These are phyloP conservation scores for Lecanicillium sp. DNA, from an alignment of 2,329 filamentous ascomycete genomes.

Conservation along the genomic window DNA sequence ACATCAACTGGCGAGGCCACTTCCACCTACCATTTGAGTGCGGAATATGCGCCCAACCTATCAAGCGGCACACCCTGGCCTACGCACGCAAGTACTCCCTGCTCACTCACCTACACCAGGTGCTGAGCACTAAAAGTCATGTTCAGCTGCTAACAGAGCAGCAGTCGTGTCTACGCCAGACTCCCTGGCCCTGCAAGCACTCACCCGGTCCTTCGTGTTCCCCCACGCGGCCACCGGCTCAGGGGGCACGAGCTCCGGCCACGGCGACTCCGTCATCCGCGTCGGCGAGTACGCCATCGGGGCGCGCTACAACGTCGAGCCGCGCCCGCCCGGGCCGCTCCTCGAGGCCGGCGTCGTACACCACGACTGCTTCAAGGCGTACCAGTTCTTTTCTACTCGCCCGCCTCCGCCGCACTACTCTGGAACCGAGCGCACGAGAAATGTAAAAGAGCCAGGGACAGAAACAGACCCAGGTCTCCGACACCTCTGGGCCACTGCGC, in stretches of 20 bases:
- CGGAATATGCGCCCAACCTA: not conserved
- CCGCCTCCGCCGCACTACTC: not conserved
- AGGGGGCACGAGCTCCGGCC: not conserved
- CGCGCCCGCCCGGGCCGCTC: not conserved
- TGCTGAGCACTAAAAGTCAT: too few species aligned
- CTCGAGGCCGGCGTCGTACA: not conserved
- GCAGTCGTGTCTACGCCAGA: not conserved
- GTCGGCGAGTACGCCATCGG: constrained; percentile 1
- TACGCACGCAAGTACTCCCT: not conserved
- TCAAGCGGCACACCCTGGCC: not conserved
- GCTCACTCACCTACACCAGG: not conserved
- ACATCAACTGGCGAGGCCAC: constrained; percentile 31
- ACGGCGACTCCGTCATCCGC: not conserved
- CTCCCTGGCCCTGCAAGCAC: not conserved
- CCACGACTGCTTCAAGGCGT: not conserved
- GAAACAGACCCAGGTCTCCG: too few species aligned
- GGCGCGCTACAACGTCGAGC: constrained; percentile 1
- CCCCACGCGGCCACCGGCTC: not conserved
- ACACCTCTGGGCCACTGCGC: not conserved
- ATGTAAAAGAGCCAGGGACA: too few species aligned
- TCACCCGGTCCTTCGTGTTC: not conserved
- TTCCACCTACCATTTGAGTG: constrained; percentile 3
- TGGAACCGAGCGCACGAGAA: too few species aligned
- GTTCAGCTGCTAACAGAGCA: too few species aligned
- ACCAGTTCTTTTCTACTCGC: not conserved